These are phyloP conservation scores for Solanum lignicaule DNA, from an alignment of 257 asterid genomes.

Conservation along the genomic window DNA sequence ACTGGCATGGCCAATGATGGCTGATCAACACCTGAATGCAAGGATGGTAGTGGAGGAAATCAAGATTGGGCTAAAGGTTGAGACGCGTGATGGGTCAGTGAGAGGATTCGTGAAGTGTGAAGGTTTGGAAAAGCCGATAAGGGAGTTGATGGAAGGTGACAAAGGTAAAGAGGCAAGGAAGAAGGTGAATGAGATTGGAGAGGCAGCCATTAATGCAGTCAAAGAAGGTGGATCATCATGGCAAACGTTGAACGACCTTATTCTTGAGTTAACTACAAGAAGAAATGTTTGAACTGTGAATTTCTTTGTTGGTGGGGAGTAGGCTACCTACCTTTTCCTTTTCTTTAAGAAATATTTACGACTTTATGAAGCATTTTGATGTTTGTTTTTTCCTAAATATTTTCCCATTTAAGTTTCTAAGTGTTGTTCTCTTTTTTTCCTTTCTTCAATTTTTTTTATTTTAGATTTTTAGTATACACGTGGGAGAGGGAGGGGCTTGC, in stretches of 20 bases:
- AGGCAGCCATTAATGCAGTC: background rate
- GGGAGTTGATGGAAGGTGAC: background rate
- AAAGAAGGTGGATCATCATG: background rate
- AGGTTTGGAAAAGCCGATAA: background rate
- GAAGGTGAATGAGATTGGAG: background rate
- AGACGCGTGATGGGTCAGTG: background rate
- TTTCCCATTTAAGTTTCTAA: background rate
- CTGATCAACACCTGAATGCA: constrained; percentile 56
- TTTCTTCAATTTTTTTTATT: too few relatives aligned
- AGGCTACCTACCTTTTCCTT: background rate
- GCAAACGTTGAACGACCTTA: background rate
- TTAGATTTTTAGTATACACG: background rate
- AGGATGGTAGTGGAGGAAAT: constrained; percentile 10
- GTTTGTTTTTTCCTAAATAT: background rate
- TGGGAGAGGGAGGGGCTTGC: background rate
- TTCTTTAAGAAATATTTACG: background rate
- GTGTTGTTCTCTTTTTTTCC: too few relatives aligned
- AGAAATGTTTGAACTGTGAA: background rate
- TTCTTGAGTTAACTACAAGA: background rate
- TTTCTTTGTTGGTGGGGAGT: background rate
- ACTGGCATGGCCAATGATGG: constrained; percentile 57
- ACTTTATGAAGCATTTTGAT: background rate
- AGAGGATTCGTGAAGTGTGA: background rate
- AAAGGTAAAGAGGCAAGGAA: background rate
- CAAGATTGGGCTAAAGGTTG: background rate